A percentile compares a stretch with the other conserved stretches of the same genome.
Evolutionary conservation across 2,329 filamentous ascomycete species (phyloP).

Genomic region (Neofusicoccum sp.): DNA sequence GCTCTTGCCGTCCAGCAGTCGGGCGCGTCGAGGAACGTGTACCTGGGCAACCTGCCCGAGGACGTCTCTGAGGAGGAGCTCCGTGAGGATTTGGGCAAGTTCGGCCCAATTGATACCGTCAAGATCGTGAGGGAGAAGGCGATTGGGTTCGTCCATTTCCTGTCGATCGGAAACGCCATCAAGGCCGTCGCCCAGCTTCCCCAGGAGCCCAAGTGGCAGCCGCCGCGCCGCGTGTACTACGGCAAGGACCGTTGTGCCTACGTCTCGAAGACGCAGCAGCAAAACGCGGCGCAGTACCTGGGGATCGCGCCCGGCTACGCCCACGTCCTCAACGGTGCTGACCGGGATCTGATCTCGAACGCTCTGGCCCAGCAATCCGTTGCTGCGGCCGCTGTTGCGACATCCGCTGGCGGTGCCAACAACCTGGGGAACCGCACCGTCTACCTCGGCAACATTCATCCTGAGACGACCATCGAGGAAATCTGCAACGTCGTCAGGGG

Average conservation of each 20-base stretch:
- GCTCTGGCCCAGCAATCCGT: constrained; percentile 97
- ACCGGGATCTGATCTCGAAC: constrained; percentile 94
- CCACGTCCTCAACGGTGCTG: constrained; percentile 92
- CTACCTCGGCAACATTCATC: constrained; percentile 97
- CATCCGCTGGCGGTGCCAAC: constrained; percentile 93
- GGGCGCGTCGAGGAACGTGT: constrained; percentile 94
- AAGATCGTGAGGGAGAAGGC: constrained; percentile 98
- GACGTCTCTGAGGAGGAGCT: constrained; percentile 90
- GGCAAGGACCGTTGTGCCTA: constrained; percentile 98
- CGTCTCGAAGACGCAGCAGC: constrained; percentile 98
- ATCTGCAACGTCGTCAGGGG: constrained; percentile 99
- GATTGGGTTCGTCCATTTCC: constrained; percentile 96
- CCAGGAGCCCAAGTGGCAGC: constrained; percentile 95
- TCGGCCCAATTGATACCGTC: constrained; percentile 93
- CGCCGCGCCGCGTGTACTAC: constrained; percentile 94
- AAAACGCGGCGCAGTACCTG: constrained; percentile 97
- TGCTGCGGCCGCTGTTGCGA: constrained; percentile 93
- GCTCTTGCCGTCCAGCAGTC: constrained; percentile 98
- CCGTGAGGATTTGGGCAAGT: constrained; percentile 92
- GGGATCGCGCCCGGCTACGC: constrained; percentile 96
- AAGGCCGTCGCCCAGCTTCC: constrained; percentile 96
- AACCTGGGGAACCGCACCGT: constrained; percentile 97
- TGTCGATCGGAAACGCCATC: constrained; percentile 97
- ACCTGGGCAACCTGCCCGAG: constrained; percentile 89
- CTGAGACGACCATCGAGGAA: constrained; percentile 97